phyloP scores from a whole-genome alignment of 768 basidiomycete species.

The Solioccasus polychromus region DNA sequence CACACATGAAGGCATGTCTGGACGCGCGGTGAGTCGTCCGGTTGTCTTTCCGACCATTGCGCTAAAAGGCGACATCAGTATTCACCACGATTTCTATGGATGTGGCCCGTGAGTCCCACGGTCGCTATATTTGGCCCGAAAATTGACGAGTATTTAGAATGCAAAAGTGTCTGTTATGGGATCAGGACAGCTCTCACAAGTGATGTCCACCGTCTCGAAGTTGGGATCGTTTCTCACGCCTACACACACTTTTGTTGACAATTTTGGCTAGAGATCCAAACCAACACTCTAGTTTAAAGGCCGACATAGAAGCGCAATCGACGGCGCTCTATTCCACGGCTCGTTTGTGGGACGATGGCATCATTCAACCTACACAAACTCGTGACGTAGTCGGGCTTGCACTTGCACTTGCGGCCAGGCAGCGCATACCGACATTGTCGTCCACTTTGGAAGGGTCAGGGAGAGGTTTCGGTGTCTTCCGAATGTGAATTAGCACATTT shows the following conservation, averaged over 20 bases:
- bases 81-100: conserved; percentile 93
- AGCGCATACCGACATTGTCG: conserved; percentile 22
- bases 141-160: conserved; percentile 46
- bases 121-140: conserved; percentile 4
- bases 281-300: conserved; percentile 70
- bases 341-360: conserved; percentile 92
- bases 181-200: conserved; percentile 86
- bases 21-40: conserved; percentile 68
- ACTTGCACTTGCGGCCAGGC: conserved; percentile 71
- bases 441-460: conserved; percentile 67
- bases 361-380: conserved; percentile 87
- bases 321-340: conserved; percentile 86
- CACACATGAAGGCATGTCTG: conserved; percentile 73
- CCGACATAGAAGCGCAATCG: conserved; percentile 86
- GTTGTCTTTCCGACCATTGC: conserved; percentile 1
- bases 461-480: conserved; percentile 84
- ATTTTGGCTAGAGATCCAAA: conserved; percentile 61
- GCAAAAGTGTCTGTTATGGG: conserved; percentile 97
- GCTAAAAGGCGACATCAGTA: conserved; percentile 48
- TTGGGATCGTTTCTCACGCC: conserved; percentile 31
- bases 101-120: conserved; percentile 81
- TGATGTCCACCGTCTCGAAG: conserved; percentile 89
- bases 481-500: conserved; percentile 56
- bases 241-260: not conserved
- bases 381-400: conserved; percentile 84